phyloP scores from a whole-genome alignment of 768 basidiomycete species.

The Rhodosporidiobolus odoratus region DNA sequence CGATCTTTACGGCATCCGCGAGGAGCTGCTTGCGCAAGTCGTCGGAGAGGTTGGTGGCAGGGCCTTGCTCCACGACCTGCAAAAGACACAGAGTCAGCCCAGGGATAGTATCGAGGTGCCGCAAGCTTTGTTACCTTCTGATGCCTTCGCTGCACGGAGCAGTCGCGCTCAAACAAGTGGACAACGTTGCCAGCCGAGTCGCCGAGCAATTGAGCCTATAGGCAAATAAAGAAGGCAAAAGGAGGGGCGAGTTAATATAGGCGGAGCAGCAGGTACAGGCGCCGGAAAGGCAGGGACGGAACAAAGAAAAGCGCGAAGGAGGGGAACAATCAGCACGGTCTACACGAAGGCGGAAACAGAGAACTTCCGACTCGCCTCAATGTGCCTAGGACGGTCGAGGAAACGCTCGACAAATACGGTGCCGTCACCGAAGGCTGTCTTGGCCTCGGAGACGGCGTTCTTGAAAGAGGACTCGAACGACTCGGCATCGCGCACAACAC shows the following conservation, averaged over 20 bases:
- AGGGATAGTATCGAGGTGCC: background rate
- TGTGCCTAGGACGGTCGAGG: constrained; percentile 92
- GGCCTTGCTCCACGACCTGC: constrained; percentile 88
- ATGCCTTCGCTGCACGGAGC: constrained; percentile 94
- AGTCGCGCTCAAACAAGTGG: constrained; percentile 97
- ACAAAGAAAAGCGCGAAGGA: constrained; percentile 56
- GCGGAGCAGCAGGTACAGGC: constrained; percentile 64
- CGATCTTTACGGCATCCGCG: constrained; percentile 85
- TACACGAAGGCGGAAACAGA: no score
- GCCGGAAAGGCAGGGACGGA: background rate
- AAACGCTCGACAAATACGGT: constrained; percentile 99
- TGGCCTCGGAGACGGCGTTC: constrained; percentile 90
- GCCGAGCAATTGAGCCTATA: constrained; percentile 89
- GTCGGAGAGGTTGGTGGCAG: constrained; percentile 87
- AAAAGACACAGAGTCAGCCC: background rate
- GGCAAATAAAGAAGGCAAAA: constrained; percentile 54
- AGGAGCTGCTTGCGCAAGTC: constrained; percentile 83
- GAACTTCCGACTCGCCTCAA: no score
- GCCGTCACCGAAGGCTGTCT: constrained; percentile 93
- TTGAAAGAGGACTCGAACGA: constrained; percentile 85
- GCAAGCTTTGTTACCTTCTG: constrained; percentile 55
- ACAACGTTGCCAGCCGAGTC: constrained; percentile 89
- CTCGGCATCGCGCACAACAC: constrained; percentile 89
- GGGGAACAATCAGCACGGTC: no score
- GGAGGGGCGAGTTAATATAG: constrained; percentile 64